phyloP scores from a whole-genome alignment of 140 eudicot species.

The Anethum foeniculum region DNA sequence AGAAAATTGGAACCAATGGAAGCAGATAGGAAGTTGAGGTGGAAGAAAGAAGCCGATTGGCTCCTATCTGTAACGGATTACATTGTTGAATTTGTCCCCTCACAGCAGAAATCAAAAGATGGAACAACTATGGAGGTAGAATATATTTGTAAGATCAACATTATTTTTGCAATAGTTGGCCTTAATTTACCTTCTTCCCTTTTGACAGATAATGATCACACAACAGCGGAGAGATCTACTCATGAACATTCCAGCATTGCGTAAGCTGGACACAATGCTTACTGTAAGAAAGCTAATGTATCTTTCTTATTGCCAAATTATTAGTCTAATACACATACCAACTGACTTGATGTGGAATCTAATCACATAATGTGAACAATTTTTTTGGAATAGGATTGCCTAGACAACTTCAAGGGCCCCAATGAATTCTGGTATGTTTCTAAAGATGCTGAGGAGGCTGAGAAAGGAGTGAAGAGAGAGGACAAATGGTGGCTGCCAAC shows the following conservation, averaged over 20 bases:
- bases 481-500: conserved; percentile 92
- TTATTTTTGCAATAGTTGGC: background rate
- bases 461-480: conserved; percentile 51
- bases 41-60: conserved; percentile 86
- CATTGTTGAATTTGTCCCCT: conserved; percentile 75
- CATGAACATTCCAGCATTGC: conserved; percentile 74
- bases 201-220: conserved; percentile 74
- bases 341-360: background rate
- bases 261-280: conserved; percentile 84
- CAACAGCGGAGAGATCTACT: conserved; percentile 75
- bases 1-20: conserved; percentile 72
- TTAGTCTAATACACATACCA: background rate
- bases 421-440: conserved; percentile 62
- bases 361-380: background rate
- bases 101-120: conserved; percentile 56
- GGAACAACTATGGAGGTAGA: conserved; percentile 85
- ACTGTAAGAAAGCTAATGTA: conserved; percentile 35
- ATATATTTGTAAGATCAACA: background rate
- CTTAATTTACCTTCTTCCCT: background rate
- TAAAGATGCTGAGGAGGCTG: conserved; percentile 56
- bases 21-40: conserved; percentile 58
- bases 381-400: conserved; percentile 41
- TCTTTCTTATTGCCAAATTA: background rate
- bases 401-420: conserved; percentile 57
- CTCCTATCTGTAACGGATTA: conserved; percentile 76